Evolutionary conservation across 2,329 filamentous ascomycete genomes (phyloP).

Genomic region (Xylariales sp.): DNA sequence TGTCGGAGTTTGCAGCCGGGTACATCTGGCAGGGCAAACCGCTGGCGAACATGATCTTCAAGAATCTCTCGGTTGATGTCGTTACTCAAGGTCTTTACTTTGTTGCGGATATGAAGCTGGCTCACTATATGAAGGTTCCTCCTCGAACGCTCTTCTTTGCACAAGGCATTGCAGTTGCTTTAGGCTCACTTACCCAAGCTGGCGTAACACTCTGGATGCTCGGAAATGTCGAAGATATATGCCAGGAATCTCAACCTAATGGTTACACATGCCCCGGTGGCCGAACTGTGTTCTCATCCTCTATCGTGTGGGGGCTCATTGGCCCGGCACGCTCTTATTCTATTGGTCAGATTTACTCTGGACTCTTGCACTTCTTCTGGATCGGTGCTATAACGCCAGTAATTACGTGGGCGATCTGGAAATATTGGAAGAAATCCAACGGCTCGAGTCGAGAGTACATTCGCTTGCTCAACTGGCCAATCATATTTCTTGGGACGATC

Average conservation of each 20-base stretch:
- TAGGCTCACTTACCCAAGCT: slow-evolving; percentile 39
- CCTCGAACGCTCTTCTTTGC: slow-evolving; percentile 41
- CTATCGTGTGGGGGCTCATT: slow-evolving; percentile 47
- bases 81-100: slow-evolving; percentile 40
- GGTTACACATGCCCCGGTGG: slow-evolving; percentile 45
- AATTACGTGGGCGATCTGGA: slow-evolving; percentile 35
- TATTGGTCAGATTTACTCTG: slow-evolving; percentile 39
- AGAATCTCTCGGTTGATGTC: slow-evolving; percentile 35
- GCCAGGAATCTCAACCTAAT: slow-evolving; percentile 32
- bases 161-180: slow-evolving; percentile 41
- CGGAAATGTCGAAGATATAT: slow-evolving; percentile 35
- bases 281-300: slow-evolving; percentile 41
- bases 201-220: slow-evolving; percentile 28
- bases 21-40: slow-evolving; percentile 41
- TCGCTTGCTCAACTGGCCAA: slow-evolving; percentile 29
- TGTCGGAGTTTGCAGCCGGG: slow-evolving; percentile 43
- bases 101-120: slow-evolving; percentile 45
- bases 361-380: slow-evolving; percentile 47
- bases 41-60: slow-evolving; percentile 42
- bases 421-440: no score
- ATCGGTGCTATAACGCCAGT: slow-evolving; percentile 37
- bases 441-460: slow-evolving; percentile 24
- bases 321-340: slow-evolving; percentile 44
- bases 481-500: slow-evolving; percentile 30
- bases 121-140: slow-evolving; percentile 46